These are phyloP conservation scores for Blepharisma japonicum DNA, from an alignment of 73 alveolate genomes.

Conservation along the genomic window DNA sequence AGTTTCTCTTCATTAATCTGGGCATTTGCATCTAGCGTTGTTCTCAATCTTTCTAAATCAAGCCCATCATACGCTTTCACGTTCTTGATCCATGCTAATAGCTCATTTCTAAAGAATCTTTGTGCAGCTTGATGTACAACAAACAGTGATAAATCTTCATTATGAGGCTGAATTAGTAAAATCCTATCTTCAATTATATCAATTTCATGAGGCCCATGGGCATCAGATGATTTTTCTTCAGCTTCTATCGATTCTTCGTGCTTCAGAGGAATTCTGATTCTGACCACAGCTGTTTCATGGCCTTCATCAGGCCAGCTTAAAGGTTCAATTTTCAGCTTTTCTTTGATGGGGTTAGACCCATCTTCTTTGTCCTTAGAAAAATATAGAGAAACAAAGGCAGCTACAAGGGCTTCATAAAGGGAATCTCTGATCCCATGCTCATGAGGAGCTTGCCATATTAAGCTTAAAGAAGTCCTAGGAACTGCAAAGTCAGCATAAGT, in stretches of 20 bases:
- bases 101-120: constrained; percentile 25
- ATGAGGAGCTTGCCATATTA: constrained; percentile 2
- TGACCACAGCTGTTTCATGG: constrained; percentile 22
- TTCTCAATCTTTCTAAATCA: neutral
- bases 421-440: constrained; percentile 28
- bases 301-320: constrained; percentile 8
- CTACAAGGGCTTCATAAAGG: neutral
- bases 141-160: constrained; percentile 6
- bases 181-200: constrained; percentile 1
- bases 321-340: neutral
- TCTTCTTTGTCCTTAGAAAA: constrained; percentile 15
- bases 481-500: constrained; percentile 1
- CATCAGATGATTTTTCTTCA: constrained; percentile 13
- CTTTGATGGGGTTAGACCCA: neutral
- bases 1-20: no score
- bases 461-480: constrained; percentile 29
- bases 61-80: neutral
- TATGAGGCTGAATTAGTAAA: constrained; percentile 9
- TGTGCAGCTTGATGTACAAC: constrained; percentile 27
- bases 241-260: neutral
- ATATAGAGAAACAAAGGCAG: neutral
- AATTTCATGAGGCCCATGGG: neutral
- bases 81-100: neutral
- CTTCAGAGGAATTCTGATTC: constrained; percentile 19
- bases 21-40: no score